Evolutionary conservation across 148 eudicot species (phyloP).

Genomic region (Polygonum aviculare): DNA sequence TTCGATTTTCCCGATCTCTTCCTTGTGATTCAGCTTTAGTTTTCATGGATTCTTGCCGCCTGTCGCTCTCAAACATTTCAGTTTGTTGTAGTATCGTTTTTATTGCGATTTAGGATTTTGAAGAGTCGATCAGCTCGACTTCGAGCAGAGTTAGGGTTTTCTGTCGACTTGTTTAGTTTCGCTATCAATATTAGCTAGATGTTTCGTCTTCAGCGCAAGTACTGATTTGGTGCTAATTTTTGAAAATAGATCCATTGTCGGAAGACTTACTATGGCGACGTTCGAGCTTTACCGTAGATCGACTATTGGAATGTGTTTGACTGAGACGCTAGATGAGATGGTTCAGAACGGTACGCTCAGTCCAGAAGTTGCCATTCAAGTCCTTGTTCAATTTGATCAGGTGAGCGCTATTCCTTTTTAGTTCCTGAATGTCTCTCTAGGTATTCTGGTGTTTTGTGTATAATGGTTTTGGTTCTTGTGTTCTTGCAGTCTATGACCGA

Average conservation of each 20-base stretch:
- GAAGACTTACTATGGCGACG: constrained; percentile 52
- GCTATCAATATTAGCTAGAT: too few relatives aligned
- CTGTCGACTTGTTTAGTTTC: too few relatives aligned
- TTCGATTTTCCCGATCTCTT: too few relatives aligned
- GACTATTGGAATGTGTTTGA: constrained; percentile 90
- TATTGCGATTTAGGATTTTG: too few relatives aligned
- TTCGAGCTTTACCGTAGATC: constrained; percentile 85
- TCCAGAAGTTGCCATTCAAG: constrained; percentile 94
- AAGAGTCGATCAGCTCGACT: too few relatives aligned
- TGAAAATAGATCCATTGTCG: not conserved
- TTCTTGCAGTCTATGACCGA: constrained; percentile 86
- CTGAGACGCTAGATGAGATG: constrained; percentile 93
- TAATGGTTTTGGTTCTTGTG: not conserved
- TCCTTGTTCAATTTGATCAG: constrained; percentile 89
- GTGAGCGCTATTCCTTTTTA: constrained; percentile 9
- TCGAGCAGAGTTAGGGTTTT: too few relatives aligned
- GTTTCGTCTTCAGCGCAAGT: too few relatives aligned
- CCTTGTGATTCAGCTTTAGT: too few relatives aligned
- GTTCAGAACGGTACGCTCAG: constrained; percentile 60
- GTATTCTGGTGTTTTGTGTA: not conserved
- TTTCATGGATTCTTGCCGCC: too few relatives aligned
- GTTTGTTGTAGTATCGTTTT: too few relatives aligned
- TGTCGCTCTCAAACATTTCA: too few relatives aligned
- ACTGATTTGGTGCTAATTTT: not conserved
- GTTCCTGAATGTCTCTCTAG: not conserved